phyloP scores from a whole-genome alignment of 352 stramenopile genomes.

The Phytopythium oedochilum region DNA sequence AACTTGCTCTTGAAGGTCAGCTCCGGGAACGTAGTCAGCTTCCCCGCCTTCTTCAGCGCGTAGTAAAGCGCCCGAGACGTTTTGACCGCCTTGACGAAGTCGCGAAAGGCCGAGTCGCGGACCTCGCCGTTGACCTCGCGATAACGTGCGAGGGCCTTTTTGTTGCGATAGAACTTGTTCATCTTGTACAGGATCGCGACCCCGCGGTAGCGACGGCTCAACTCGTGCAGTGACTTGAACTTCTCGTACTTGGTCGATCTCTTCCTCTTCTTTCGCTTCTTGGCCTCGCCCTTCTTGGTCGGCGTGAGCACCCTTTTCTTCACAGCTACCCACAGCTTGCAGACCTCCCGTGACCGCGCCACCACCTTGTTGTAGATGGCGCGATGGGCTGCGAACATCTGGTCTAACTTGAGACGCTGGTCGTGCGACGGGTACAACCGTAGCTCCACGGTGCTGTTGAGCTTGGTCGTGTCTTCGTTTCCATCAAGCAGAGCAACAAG shows the following conservation, averaged over 20 bases:
- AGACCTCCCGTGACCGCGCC: background rate
- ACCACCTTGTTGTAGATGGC: constrained; percentile 4
- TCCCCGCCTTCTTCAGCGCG: background rate
- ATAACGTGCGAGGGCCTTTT: background rate
- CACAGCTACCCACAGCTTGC: background rate
- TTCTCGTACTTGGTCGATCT: background rate
- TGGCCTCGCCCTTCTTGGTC: background rate
- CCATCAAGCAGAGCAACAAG: background rate
- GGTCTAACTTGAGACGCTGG: background rate
- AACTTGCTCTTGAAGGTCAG: constrained; percentile 14
- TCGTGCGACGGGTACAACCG: background rate
- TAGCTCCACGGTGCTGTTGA: background rate
- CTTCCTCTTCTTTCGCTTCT: background rate
- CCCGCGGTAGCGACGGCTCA: background rate
- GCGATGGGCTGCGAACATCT: constrained; percentile 2
- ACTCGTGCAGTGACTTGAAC: background rate
- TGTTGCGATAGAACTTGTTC: background rate
- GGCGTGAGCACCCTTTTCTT: background rate
- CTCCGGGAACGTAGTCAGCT: constrained; percentile 9
- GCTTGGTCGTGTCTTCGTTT: too few species aligned
- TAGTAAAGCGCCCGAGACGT: background rate
- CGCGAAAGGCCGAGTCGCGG: background rate
- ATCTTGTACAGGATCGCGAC: background rate
- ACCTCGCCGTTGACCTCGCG: background rate
- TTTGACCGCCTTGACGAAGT: background rate